phyloP scores from a whole-genome alignment of 345 rosid species.

The Adansonia digitata region DNA sequence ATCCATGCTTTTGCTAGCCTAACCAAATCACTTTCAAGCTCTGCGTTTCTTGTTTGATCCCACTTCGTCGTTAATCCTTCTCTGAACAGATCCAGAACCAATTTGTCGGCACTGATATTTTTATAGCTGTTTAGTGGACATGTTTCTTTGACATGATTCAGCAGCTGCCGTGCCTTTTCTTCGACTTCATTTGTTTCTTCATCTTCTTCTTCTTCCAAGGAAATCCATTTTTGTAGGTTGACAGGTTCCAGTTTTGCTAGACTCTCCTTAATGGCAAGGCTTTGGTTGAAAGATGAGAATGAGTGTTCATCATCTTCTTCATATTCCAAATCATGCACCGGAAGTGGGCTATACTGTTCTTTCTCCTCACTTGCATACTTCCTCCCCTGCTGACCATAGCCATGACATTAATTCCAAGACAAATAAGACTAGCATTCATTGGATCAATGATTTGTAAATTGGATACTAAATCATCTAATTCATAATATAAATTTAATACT shows the following conservation, averaged over 20 bases:
- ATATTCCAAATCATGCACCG: conserved; percentile 38
- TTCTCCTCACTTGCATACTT: conserved; percentile 33
- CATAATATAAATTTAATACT: background rate
- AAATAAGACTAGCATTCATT: too few species aligned
- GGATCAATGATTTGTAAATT: too few species aligned
- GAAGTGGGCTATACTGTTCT: conserved; percentile 47
- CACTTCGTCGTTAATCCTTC: conserved; percentile 29
- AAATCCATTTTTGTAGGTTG: conserved; percentile 32
- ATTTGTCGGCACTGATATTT: conserved; percentile 12
- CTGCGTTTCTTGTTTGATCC: background rate
- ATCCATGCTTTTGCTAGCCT: conserved; percentile 42
- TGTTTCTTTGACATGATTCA: conserved; percentile 33
- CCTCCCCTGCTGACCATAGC: too few species aligned
- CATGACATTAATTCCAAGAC: too few species aligned
- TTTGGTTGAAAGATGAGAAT: conserved; percentile 32
- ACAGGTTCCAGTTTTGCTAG: conserved; percentile 27
- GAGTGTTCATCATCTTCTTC: conserved; percentile 26
- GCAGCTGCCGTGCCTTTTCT: conserved; percentile 38
- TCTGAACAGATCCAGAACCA: conserved; percentile 46
- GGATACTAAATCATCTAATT: background rate
- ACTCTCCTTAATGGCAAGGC: conserved; percentile 31
- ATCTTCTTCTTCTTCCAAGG: conserved; percentile 33
- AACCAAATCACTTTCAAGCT: conserved; percentile 23
- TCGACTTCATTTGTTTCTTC: conserved; percentile 29
- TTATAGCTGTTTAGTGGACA: conserved; percentile 23